Evolutionary conservation across 1,284 basidiomycete species (phyloP).

Genomic region (Sphaerobolus stellatus): DNA sequence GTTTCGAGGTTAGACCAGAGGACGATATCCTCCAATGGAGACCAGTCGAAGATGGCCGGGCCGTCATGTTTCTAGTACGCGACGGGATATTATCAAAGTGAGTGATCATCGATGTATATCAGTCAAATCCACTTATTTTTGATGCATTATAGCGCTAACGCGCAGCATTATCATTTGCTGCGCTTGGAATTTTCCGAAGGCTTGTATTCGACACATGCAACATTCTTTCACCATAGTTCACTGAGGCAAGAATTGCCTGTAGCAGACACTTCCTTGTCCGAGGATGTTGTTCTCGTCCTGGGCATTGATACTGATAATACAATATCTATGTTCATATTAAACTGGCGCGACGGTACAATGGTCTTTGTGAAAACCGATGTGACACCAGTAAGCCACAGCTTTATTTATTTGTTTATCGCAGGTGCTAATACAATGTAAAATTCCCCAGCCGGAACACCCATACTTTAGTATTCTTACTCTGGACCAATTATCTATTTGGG

Average conservation of each 20-base stretch:
- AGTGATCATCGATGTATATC: not conserved
- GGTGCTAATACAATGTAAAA: too few relatives aligned
- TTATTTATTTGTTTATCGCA: not conserved
- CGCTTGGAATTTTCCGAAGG: conserved; percentile 9
- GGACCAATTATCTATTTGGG: conserved; percentile 11
- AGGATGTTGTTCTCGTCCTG: conserved; percentile 11
- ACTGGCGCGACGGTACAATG: conserved; percentile 13
- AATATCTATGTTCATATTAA: conserved; percentile 12
- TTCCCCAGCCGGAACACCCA: conserved; percentile 10
- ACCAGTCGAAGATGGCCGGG: conserved; percentile 12
- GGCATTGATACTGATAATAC: conserved; percentile 8
- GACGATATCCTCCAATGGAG: conserved; percentile 12
- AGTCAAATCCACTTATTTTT: not conserved
- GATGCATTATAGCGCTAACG: not conserved
- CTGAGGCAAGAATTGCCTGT: conserved; percentile 12
- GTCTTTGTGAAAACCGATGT: conserved; percentile 11
- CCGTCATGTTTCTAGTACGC: conserved; percentile 13
- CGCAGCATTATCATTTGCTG: conserved; percentile 12
- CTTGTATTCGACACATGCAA: not conserved
- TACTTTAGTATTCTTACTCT: conserved; percentile 12
- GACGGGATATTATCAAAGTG: conserved; percentile 9
- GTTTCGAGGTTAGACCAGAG: conserved; percentile 12
- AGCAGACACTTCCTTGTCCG: conserved; percentile 12
- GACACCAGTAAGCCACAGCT: conserved; percentile 1
- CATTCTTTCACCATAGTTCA: conserved; percentile 13